Conservation (phyloP, 2,329 filamentous ascomycete genomes). For the Volutella citrinella region DNA sequence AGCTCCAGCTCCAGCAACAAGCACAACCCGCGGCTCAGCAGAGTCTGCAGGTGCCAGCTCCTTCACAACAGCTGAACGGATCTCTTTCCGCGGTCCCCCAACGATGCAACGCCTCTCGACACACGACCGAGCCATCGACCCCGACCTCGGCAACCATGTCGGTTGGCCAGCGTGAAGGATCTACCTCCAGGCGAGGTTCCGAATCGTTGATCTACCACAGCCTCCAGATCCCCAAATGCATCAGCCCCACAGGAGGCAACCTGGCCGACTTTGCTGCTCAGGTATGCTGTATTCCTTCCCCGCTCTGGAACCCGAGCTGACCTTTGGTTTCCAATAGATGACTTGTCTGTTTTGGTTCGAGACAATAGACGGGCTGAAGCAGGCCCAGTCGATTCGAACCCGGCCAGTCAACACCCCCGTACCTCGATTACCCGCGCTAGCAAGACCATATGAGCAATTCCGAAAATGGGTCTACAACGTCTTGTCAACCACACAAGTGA, state of each 20-base stretch:
- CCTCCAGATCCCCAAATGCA: conserved; percentile 71
- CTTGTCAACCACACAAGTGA: conserved; percentile 90
- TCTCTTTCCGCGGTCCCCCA: conserved; percentile 17
- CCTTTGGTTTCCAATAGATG: conserved; percentile 58
- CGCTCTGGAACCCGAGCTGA: not conserved
- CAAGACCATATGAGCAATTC: conserved; percentile 75
- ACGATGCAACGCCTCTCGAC: conserved; percentile 17
- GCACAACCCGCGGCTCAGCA: conserved; percentile 12
- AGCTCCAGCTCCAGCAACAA: conserved; percentile 12
- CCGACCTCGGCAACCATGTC: conserved; percentile 30
- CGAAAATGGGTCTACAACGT: conserved; percentile 92
- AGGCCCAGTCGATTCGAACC: conserved; percentile 61
- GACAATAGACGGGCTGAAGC: conserved; percentile 72
- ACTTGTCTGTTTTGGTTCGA: conserved; percentile 99
- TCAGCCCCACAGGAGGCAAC: conserved; percentile 72
- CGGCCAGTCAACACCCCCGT: conserved; percentile 38
- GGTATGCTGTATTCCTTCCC: conserved; percentile 53
- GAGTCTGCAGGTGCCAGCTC: conserved; percentile 9
- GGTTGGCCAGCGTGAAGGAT: conserved; percentile 27
- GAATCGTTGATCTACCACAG: conserved; percentile 53
- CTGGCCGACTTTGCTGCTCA: conserved; percentile 81
- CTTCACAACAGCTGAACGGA: conserved; percentile 14
- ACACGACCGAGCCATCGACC: conserved; percentile 36
- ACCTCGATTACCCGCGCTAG: conserved; percentile 63
- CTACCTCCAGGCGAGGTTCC: conserved; percentile 36